Evolutionary conservation across 495 filamentous ascomycete genomes (phyloP).

Genomic region (Stereocaulon alpinum): DNA sequence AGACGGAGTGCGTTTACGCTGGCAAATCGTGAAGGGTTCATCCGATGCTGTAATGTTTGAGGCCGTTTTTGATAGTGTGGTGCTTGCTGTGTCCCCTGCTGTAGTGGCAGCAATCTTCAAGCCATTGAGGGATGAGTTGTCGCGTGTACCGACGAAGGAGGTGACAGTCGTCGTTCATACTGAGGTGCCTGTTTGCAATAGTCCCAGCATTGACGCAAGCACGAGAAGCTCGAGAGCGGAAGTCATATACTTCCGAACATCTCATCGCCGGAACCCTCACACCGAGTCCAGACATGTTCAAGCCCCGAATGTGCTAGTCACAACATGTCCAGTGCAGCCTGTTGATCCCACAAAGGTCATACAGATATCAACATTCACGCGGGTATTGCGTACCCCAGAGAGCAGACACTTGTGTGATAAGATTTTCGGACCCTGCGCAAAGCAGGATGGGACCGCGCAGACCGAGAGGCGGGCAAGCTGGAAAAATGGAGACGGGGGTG

Average conservation of each 20-base stretch:
- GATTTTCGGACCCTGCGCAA: background rate
- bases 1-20: background rate
- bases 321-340: background rate
- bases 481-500: conserved; percentile 40
- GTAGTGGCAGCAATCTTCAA: conserved; percentile 34
- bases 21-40: background rate
- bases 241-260: background rate
- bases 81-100: conserved; percentile 39
- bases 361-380: background rate
- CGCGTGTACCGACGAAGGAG: conserved; percentile 31
- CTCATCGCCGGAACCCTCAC: conserved; percentile 30
- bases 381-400: background rate
- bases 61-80: conserved; percentile 19
- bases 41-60: background rate
- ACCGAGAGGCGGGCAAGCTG: conserved; percentile 21
- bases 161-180: conserved; percentile 37
- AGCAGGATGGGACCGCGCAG: background rate
- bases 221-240: conserved; percentile 6
- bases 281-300: conserved; percentile 3
- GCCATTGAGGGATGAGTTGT: conserved; percentile 30
- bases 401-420: background rate
- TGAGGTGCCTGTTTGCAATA: conserved; percentile 14
- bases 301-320: conserved; percentile 6
- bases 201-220: background rate
- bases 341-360: background rate